Evolutionary conservation across 139 green algal genomes (phyloP), one percentile per base, ranked within the genome.

Genomic region (Picochlorum sp.): DNA sequence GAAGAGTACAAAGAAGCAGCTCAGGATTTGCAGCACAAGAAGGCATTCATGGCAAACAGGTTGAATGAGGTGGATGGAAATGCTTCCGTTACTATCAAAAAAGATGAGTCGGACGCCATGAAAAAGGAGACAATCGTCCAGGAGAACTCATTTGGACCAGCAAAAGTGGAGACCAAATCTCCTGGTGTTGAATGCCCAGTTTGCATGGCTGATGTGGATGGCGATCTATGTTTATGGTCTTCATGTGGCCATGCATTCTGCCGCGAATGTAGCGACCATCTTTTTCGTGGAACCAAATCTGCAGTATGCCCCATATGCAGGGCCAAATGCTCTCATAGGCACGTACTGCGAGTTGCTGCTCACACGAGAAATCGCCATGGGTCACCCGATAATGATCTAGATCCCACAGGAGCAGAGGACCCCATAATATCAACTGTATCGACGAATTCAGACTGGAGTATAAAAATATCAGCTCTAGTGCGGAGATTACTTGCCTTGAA

Each of bases 231-330:
- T 47, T 61, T 78, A 8, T 78, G 66, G 26, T 30, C 49, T 37
- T 52, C 20, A 5, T 87, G 81, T 62, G 81, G 79, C 6, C 81
- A 87, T 57, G 69, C 67, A 63, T 84, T 81, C 52, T 86, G 79
- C 62, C 54, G 67, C n/a, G 61, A 52, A 21, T 87, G 81, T 56
- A 57, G 69, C 4, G 32, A 30, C 10, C 76, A 75, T 32, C 38
- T 70, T 59, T 34, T 38, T 9, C 23, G 23, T 15, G 20, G 51
- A 30, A 38, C 51, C n/a, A 59, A 34, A 9, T n/a, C 15, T 16
- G 51, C 23, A 15, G 34, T 32, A 30, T 59, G 51, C 26, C 21
- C 51, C 15, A 34, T 59, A 30, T 59, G 51, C 51, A 30, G 51
- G 20, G 23, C 21, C 21, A 32, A n/a, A 37, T 30, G 20, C 21